Evolutionary conservation across 169 alveolate genomes (phyloP).

Genomic region (Cyclospora cayetanensis): DNA sequence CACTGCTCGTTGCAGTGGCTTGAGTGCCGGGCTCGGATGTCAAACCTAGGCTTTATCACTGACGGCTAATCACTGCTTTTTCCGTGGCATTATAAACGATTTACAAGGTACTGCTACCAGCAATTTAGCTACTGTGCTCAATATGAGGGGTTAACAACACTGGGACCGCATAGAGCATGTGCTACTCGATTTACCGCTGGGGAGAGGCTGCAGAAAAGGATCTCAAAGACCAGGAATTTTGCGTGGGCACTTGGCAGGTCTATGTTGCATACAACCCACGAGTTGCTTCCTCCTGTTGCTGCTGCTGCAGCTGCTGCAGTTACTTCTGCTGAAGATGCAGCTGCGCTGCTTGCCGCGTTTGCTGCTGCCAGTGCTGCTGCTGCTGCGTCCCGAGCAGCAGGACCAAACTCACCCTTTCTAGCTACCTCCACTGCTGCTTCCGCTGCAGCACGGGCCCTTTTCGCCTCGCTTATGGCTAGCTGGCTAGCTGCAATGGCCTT

Average conservation of each 20-base stretch:
- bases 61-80: too few relatives aligned
- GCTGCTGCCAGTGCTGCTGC: slow-evolving; percentile 63
- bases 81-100: too few relatives aligned
- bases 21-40: too few relatives aligned
- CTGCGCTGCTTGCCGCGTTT: slow-evolving; percentile 35
- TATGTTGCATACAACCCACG: slow-evolving; percentile 12
- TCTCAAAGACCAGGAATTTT: neutral
- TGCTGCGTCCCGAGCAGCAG: slow-evolving; percentile 44
- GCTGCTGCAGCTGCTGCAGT: slow-evolving; percentile 59
- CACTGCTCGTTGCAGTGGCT: neutral
- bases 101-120: too few relatives aligned
- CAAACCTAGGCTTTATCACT: too few relatives aligned
- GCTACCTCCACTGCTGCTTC: slow-evolving; percentile 16
- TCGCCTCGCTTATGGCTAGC: slow-evolving; percentile 24
- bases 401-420: neutral
- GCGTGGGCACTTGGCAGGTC: neutral
- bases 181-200: slow-evolving; percentile 1
- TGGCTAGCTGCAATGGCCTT: slow-evolving; percentile 42
- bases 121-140: too few relatives aligned
- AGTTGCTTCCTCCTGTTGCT: slow-evolving; percentile 32
- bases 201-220: slow-evolving; percentile 24
- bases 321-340: slow-evolving; percentile 18
- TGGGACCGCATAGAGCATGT: neutral
- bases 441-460: slow-evolving; percentile 3
- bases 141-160: neutral